These are phyloP conservation scores for Cinchona pubescens DNA, from an alignment of 257 asterid genomes.

Conservation along the genomic window DNA sequence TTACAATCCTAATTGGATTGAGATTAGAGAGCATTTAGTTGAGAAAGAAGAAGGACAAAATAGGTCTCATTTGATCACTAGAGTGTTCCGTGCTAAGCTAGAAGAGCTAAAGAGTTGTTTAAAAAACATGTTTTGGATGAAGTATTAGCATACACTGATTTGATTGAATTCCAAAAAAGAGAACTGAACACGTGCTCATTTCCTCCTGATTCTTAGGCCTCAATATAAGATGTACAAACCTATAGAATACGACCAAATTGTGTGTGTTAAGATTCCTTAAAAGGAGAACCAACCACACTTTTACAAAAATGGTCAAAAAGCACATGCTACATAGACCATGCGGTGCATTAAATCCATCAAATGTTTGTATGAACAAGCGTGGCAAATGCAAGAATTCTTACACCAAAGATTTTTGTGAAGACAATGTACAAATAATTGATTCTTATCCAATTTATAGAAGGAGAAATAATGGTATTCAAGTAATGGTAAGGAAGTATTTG, in stretches of 20 bases:
- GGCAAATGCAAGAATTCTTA: not conserved
- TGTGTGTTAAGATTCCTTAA: not conserved
- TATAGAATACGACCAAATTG: not conserved
- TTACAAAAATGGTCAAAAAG: not conserved
- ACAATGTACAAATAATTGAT: not conserved
- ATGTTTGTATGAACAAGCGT: not conserved
- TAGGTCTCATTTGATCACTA: not conserved
- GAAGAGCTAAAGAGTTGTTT: not conserved
- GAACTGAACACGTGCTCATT: not conserved
- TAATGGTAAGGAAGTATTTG: not conserved
- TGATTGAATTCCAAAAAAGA: not conserved
- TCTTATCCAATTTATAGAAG: not conserved
- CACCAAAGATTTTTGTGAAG: not conserved
- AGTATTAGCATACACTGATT: not conserved
- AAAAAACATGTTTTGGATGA: not conserved
- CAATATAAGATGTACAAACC: not conserved
- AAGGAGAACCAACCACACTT: not conserved
- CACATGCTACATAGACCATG: not conserved
- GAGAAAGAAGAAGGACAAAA: no score
- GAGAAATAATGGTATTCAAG: not conserved
- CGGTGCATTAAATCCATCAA: not conserved
- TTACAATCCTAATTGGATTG: not conserved
- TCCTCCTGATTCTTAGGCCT: not conserved
- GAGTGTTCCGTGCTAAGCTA: not conserved
- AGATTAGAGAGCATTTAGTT: not conserved